Conservation (phyloP, 192 early-diverging fungal genomes). For the Podila epicladia region DNA sequence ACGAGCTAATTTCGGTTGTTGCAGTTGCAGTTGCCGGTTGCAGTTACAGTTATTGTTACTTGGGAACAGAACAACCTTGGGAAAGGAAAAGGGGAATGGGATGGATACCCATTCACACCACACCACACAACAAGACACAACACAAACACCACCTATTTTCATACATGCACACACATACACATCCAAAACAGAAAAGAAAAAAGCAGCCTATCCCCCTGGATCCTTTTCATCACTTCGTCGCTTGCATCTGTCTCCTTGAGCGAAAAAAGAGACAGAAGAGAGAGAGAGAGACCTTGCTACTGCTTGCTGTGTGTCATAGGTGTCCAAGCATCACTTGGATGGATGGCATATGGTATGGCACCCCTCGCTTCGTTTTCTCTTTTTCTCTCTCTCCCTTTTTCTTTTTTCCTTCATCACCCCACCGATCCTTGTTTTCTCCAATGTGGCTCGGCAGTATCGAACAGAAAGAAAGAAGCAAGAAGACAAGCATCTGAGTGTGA, state of each 20-base stretch:
- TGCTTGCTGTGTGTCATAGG: too few species aligned
- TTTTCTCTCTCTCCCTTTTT: too few species aligned
- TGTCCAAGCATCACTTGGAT: too few species aligned
- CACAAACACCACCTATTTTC: too few species aligned
- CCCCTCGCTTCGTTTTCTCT: not conserved
- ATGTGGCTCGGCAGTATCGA: not conserved
- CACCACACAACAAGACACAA: too few species aligned
- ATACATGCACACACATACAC: too few species aligned
- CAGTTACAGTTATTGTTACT: too few species aligned
- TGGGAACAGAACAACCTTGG: too few species aligned
- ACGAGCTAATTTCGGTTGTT: too few species aligned
- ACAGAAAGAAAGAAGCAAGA: not conserved
- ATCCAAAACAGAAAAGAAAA: not conserved
- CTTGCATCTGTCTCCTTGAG: slow-evolving; percentile 1
- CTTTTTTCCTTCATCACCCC: not conserved
- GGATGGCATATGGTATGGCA: not conserved
- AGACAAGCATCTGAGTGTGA: not conserved
- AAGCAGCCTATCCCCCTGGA: slow-evolving; percentile 1
- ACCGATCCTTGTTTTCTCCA: not conserved
- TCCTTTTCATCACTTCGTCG: not conserved
- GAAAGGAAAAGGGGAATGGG: too few species aligned
- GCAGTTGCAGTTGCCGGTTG: too few species aligned
- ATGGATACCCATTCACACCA: too few species aligned
- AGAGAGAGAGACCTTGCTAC: not conserved
- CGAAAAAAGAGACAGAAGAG: not conserved